A percentile compares a stretch with the other conserved stretches of the same genome.
Evolutionary conservation across 108 stramenopile genomes (phyloP).

Genomic region (Pinguiococcus pyrenoidosus): DNA sequence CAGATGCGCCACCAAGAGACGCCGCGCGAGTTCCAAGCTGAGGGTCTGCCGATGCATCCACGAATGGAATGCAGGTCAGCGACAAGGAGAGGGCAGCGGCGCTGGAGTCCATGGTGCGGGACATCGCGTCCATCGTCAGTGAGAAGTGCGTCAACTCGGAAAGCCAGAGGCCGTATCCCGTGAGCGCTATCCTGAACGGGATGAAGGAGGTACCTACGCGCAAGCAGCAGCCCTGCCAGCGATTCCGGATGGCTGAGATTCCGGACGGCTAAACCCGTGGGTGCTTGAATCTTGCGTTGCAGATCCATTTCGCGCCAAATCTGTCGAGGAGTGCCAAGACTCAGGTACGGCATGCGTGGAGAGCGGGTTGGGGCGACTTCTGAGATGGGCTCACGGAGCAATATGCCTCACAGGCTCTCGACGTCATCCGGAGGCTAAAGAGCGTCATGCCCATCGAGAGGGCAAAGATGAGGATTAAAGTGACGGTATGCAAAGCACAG

Average conservation of each 20-base stretch:
- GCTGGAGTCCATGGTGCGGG: slow-evolving; percentile 53
- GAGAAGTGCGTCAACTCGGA: slow-evolving; percentile 78
- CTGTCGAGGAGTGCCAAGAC: slow-evolving; percentile 68
- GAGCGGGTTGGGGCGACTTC: no score
- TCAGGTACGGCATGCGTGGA: slow-evolving; percentile 31
- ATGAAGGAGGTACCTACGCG: no score
- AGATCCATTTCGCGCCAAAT: slow-evolving; percentile 71
- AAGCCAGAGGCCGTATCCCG: slow-evolving; percentile 70
- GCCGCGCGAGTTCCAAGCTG: no score
- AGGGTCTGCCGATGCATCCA: no score
- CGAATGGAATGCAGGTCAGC: slow-evolving; percentile 45
- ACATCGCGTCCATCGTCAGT: slow-evolving; percentile 78
- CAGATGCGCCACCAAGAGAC: no score
- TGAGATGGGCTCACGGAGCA: no score
- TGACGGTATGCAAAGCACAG: slow-evolving; percentile 7
- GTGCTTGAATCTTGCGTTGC: not conserved
- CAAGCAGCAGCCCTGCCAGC: no score
- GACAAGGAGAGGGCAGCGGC: slow-evolving; percentile 71
- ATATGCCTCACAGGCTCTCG: slow-evolving; percentile 90
- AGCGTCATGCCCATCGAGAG: slow-evolving; percentile 76
- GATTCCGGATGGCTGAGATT: no score
- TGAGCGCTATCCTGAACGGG: slow-evolving; percentile 6
- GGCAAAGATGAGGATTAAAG: slow-evolving; percentile 77
- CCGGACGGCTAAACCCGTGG: not conserved
- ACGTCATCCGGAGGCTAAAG: slow-evolving; percentile 70